Evolutionary conservation across 495 filamentous ascomycete genomes (phyloP), one percentile per base, ranked within the genome.

Genomic region (Aspergillus haitiensis): DNA sequence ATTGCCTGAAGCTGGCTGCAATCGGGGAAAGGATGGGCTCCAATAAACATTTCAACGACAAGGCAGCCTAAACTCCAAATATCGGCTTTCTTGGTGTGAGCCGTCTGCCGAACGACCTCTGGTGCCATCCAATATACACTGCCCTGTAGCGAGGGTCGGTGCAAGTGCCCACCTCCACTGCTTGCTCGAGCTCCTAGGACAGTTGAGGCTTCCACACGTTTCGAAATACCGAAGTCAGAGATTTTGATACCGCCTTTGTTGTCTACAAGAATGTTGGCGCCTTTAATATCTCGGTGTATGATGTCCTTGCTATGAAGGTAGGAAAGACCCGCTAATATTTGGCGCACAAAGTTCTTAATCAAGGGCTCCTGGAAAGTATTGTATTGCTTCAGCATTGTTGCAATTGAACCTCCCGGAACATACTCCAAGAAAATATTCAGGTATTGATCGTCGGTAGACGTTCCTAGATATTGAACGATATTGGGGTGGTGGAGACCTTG

Each of bases 351-450:
- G 72, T 91, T 97, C 67, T 93, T 90, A 61, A 99, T 91, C 49
- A 99, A 81, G 2, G 92, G 91, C 65, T 99, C 94, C 45, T 90
- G 87, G 51, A 97, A 86, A 13, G 92, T 91, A 58, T 96, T 95
- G 77, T 99, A 99, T 64, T 92, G 94, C 71, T 96, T 94, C 59
- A 99, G 87, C 90, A 99, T 96, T 6, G 91, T 93, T 40, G 95
- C 93, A 36, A 99, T 95, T 12, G 93, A 97, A 33, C 94, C 94
- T 71, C 94, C 94, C 35, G 94, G 91, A 7, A 99, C 94, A 75
- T 99, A 99, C 74, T 99, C 94, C 66, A 99, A 84, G 86, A 99
- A 99, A 87, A 99, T 99, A 78, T 99, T 99, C 64, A 99, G 84
- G 66, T 96, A 88, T 55, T 91, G 84, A 56, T 92, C 88, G 59